phyloP scores from a whole-genome alignment of 106 monocot species.

The Platanthera zijinensis region DNA sequence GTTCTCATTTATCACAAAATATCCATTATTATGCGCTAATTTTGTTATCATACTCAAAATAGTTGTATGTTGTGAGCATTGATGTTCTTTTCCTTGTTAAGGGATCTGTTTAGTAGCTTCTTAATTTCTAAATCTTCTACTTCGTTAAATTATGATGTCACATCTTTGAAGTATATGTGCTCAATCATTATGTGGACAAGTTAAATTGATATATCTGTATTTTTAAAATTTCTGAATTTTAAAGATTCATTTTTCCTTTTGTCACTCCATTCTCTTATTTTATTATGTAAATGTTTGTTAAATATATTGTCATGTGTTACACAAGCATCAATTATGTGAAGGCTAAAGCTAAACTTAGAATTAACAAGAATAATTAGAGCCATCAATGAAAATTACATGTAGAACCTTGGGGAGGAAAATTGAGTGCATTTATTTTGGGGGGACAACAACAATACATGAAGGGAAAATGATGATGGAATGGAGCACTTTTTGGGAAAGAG shows the following conservation, averaged over 20 bases:
- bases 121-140: not conserved
- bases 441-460: too few relatives aligned
- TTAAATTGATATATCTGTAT: not conserved
- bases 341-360: too few relatives aligned
- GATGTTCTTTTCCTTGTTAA: not conserved
- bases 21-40: not conserved
- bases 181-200: not conserved
- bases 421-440: too few relatives aligned
- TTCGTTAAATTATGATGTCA: not conserved
- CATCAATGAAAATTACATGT: too few relatives aligned
- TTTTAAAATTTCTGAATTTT: not conserved
- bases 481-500: too few relatives aligned
- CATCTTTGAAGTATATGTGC: too few relatives aligned
- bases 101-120: not conserved
- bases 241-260: not conserved
- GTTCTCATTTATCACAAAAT: not conserved
- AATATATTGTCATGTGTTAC: too few relatives aligned
- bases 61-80: not conserved
- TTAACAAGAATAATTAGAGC: too few relatives aligned
- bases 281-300: not conserved
- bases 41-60: not conserved
- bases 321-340: too few relatives aligned
- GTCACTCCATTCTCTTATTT: not conserved
- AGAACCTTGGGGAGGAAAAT: too few relatives aligned
- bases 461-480: too few relatives aligned